Conservation (phyloP, 805 yeast genomes). For the Candida peoriensis region DNA sequence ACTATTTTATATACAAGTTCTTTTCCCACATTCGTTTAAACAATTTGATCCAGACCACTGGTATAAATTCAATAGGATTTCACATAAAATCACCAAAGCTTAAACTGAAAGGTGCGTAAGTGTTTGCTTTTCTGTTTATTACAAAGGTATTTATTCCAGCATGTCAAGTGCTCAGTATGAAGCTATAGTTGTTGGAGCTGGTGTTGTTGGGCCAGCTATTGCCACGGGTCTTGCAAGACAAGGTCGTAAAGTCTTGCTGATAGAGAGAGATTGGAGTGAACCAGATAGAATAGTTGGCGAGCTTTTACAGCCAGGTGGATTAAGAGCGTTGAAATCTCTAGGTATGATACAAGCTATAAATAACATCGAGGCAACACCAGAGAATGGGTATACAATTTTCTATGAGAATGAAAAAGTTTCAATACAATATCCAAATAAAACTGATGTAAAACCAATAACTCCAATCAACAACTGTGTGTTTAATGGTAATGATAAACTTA, state of each 20-base stretch:
- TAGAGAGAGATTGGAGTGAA: constrained; percentile 85
- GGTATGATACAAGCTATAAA: constrained; percentile 79
- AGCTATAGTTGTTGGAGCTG: constrained; percentile 95
- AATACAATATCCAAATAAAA: constrained; percentile 70
- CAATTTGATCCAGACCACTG: too few relatives aligned
- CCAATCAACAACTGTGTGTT: constrained; percentile 52
- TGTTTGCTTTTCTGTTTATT: too few relatives aligned
- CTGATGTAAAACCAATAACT: constrained; percentile 37
- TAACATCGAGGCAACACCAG: constrained; percentile 71
- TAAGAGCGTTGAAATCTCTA: constrained; percentile 71
- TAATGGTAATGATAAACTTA: constrained; percentile 52
- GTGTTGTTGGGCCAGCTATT: constrained; percentile 91
- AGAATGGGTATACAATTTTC: constrained; percentile 76
- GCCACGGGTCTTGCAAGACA: constrained; percentile 88
- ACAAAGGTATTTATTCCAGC: too few relatives aligned
- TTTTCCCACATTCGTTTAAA: too few relatives aligned
- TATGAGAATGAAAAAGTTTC: constrained; percentile 52
- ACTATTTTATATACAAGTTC: too few relatives aligned
- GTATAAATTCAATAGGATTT: too few relatives aligned
- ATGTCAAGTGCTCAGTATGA: constrained; percentile 43
- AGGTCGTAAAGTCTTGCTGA: constrained; percentile 69
- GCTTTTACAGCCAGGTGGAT: constrained; percentile 94
- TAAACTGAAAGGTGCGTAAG: too few relatives aligned
- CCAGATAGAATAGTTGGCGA: constrained; percentile 99
- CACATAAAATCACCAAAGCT: too few relatives aligned